Base-by-base conservation (phyloP, 192 early-diverging fungal species). In the Lunasporangiospora selenospora region DNA sequence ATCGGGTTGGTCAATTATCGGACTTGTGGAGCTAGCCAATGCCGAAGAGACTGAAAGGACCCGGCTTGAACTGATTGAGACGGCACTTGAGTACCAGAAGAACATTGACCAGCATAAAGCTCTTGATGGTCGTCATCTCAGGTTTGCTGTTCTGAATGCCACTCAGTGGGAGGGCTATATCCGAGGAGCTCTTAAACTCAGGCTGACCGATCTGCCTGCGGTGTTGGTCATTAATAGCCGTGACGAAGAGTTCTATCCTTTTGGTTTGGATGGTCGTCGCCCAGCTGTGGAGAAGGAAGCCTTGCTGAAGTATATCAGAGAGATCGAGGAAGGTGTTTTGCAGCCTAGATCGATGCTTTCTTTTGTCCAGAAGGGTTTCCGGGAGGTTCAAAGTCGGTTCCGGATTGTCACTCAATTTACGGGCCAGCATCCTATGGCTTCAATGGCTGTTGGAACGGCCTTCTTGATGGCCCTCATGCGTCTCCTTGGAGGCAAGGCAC, bases 81-180 rank as follows among this genome's bases (percentile, higher is more conserved):
- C 67, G 13, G 84, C 78, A 18, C 50, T 61, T 52, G 29, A 52
- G 21, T 78, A 80, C 48, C 13, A 53, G 1, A 40, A 6, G 7
- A 33, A 40, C 13, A 36, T 53, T 4, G 51, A 67, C 16, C 45
- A 53, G 39, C 41, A 63, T 12, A 31, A 39, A 19, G 10, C 41
- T 12, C 3, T 57, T 18, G 34, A 36, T 29, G 59, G 32, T 6
- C 23, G 13, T 26, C 54, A 59, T 33, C 24, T 73, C 0, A 21
- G 34, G 9, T 93, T 91, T 77, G 83, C 81, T 8, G 86, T 87
- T 70, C 53, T 91, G 49, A 83, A 90, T 64, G 79, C 78, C 29
- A 50, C 54, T 59, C 79, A 80, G 23, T 93, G 87, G 87, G 60
- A 60, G n/a, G 57, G 77, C 43, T 91, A 89, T 69, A 69, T 90